Conservation (phyloP, 768 basidiomycete species). For the Grammothele lineata region DNA sequence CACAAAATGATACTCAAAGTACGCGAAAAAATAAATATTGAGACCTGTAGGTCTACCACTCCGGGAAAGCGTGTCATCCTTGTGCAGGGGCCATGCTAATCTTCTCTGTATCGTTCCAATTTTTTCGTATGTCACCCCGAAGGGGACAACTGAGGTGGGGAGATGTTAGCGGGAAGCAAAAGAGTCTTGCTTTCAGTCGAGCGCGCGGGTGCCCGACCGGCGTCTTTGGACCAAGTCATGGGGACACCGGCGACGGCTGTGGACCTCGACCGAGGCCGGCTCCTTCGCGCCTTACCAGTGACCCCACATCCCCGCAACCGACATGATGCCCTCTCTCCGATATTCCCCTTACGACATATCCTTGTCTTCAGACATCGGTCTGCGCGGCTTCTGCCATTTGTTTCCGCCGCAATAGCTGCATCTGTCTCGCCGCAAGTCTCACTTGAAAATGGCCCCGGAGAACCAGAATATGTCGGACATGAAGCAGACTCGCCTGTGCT, state of each 20-base stretch:
- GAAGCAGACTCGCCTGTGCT: constrained; percentile 39
- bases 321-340: too few species aligned
- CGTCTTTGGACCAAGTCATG: background rate
- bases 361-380: background rate
- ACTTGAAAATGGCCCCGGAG: too few species aligned
- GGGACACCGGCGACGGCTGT: background rate
- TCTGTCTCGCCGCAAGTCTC: too few species aligned
- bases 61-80: constrained; percentile 99
- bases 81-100: constrained; percentile 99
- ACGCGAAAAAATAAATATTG: constrained; percentile 33
- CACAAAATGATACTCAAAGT: too few species aligned
- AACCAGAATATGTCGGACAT: constrained; percentile 37
- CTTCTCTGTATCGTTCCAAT: constrained; percentile 99
- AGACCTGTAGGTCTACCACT: constrained; percentile 63
- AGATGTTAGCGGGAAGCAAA: too few species aligned
- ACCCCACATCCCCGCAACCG: too few species aligned
- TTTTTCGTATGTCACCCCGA: constrained; percentile 96
- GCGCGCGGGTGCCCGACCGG: background rate
- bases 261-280: too few species aligned
- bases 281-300: too few species aligned
- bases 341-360: too few species aligned
- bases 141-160: constrained; percentile 51
- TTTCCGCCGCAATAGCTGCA: too few species aligned
- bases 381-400: background rate
- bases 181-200: background rate